phyloP scores from a whole-genome alignment of 768 basidiomycete genomes.

The Pleurotus tuoliensis region DNA sequence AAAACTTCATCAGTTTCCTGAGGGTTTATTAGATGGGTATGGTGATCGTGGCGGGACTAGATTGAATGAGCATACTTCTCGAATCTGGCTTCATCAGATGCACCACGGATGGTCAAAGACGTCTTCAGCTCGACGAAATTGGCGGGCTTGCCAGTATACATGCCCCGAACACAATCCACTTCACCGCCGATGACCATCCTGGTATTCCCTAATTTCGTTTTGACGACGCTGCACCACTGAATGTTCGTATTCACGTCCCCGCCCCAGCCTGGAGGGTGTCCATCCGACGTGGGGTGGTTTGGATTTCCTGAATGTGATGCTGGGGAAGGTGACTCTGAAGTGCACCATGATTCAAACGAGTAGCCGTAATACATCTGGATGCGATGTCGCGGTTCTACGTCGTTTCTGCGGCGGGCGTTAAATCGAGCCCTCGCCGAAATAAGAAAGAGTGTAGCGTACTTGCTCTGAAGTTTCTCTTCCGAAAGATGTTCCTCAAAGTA shows the following conservation, averaged over 20 bases:
- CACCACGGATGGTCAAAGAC: constrained; percentile 62
- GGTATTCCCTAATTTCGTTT: constrained; percentile 73
- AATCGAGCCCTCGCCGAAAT: background rate
- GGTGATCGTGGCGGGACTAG: background rate
- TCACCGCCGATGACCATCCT: constrained; percentile 83
- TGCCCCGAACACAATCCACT: constrained; percentile 85
- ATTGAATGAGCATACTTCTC: constrained; percentile 44
- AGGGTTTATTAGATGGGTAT: constrained; percentile 6
- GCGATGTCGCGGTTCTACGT: constrained; percentile 60
- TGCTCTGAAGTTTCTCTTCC: constrained; percentile 55
- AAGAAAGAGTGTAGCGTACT: constrained; percentile 41
- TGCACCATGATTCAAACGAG: constrained; percentile 88
- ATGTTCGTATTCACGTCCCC: constrained; percentile 84
- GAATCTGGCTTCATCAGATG: constrained; percentile 66
- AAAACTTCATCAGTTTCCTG: constrained; percentile 90
- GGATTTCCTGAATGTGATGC: constrained; percentile 23
- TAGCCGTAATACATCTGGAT: constrained; percentile 80
- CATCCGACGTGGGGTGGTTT: constrained; percentile 17
- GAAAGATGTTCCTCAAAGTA: constrained; percentile 73
- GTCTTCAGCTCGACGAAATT: constrained; percentile 87
- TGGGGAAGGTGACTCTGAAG: constrained; percentile 30
- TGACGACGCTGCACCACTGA: constrained; percentile 89
- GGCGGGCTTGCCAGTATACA: constrained; percentile 57
- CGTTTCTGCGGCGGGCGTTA: constrained; percentile 40
- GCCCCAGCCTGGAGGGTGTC: constrained; percentile 55